Evolutionary conservation across 2,329 filamentous ascomycete genomes (phyloP).

Genomic region (Penicillium brevicompactum): DNA sequence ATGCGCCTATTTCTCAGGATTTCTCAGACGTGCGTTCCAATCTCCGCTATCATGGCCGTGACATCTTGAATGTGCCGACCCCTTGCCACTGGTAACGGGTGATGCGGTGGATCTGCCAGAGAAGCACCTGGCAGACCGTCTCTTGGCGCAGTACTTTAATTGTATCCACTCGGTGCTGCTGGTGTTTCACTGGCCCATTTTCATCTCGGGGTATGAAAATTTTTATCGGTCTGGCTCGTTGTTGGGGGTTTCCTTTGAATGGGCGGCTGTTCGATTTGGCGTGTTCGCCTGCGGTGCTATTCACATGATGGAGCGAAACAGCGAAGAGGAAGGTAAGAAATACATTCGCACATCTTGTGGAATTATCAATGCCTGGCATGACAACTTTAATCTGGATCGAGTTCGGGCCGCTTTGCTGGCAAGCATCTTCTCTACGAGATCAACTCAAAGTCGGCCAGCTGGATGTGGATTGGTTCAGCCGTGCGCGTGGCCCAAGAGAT

Average conservation of each 20-base stretch:
- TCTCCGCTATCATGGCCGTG: constrained; percentile 71
- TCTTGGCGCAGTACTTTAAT: constrained; percentile 74
- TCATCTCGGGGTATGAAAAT: constrained; percentile 73
- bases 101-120: constrained; percentile 69
- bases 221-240: constrained; percentile 70
- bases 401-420: constrained; percentile 72
- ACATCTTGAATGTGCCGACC: constrained; percentile 77
- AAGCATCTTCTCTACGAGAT: constrained; percentile 77
- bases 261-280: constrained; percentile 78
- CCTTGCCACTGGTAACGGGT: constrained; percentile 62
- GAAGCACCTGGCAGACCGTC: constrained; percentile 67
- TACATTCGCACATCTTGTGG: constrained; percentile 72
- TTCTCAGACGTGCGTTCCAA: constrained; percentile 72
- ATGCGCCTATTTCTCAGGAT: constrained; percentile 65
- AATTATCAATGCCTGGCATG: constrained; percentile 78
- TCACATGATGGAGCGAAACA: constrained; percentile 62
- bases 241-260: constrained; percentile 65
- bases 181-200: constrained; percentile 84
- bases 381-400: constrained; percentile 75
- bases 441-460: constrained; percentile 82
- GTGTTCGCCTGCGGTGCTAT: constrained; percentile 81
- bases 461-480: constrained; percentile 80
- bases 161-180: constrained; percentile 80
- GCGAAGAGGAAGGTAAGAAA: constrained; percentile 61
- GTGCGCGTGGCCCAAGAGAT: constrained; percentile 82